Base-by-base conservation (phyloP, 768 basidiomycete genomes). In the Clavaria fumosa region DNA sequence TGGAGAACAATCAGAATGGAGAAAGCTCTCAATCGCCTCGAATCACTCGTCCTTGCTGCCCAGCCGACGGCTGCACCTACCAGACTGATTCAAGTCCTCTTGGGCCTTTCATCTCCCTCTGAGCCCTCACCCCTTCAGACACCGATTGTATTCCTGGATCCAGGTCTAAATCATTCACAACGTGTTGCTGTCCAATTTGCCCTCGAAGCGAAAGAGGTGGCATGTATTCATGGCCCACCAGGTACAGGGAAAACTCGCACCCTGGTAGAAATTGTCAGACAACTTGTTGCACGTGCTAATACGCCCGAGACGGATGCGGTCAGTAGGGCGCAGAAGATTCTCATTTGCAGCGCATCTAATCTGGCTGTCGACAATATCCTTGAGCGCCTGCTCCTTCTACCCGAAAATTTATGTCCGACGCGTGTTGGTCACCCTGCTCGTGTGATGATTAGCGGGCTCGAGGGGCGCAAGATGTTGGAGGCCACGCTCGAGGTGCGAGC, bases 151-250 rank as follows among this genome's bases (percentile, higher is more conserved):
- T 93, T 80, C 57, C 82, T 84, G 44, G 85, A 95, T 47, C 55
- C 65, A 0, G 67, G 62, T 1, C 62, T 97, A 38, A 97, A 99
- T 52, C 57, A 64, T 1, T 85, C 82, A 47, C 95, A 99, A 52
- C 76, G 77, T 52, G 65, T 70, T 9, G 93, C 91, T 1, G 73
- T 97, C 22, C 63, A 57, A 36, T 90, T 95, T 50, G 78, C 79
- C n/a, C 55, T 99, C 4, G 72, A 72, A 43, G 73, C 83, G 0
- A 66, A 70, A 4, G 79, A 93, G 52, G 70, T 96, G 0, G 86
- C 85, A 1, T 86, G 88, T 47, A 89, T 99, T 18, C 91, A 97
- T 50, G 95, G 95, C 0, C 95, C 95, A n/a, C 95, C 95, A 43
- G 78, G 84, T 41, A 93, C 90, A 2, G 93, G 93, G 5, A 97